These are phyloP conservation scores for Rhamnella rubrinervis DNA, from an alignment of 331 rosid genomes.

Conservation along the genomic window DNA sequence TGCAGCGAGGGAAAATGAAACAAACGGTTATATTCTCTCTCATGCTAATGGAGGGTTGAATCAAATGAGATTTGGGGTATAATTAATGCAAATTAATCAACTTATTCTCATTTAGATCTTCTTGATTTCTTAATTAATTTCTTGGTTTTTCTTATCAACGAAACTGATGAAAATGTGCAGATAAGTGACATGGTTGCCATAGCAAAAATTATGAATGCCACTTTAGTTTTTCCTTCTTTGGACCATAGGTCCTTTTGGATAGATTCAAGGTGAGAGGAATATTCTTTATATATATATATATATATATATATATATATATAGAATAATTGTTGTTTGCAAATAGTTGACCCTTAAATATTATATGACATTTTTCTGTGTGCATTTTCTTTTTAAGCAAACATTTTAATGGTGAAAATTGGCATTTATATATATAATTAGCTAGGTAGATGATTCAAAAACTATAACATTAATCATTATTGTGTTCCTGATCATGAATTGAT, in stretches of 20 bases:
- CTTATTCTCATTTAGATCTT: no score
- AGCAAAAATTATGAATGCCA: conserved; percentile 67
- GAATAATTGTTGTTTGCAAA: no score
- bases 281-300: neutral
- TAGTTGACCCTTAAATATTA: no score
- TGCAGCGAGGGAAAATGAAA: conserved; percentile 22
- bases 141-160: neutral
- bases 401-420: no score
- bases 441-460: neutral
- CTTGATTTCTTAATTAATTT: neutral
- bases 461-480: neutral
- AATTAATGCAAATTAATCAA: no score
- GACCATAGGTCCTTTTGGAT: conserved; percentile 69
- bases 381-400: neutral
- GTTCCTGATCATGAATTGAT: neutral
- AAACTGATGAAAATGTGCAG: conserved; percentile 26
- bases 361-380: neutral
- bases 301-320: no score
- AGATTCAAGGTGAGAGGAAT: conserved; percentile 47
- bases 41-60: conserved; percentile 72
- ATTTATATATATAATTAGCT: no score
- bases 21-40: conserved; percentile 55
- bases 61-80: conserved; percentile 76
- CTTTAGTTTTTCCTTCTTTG: conserved; percentile 62
- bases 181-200: conserved; percentile 74